Evolutionary conservation across 2,329 filamentous ascomycete genomes (phyloP), one percentile per base, ranked within the genome.

Genomic region (Onygena corvina): DNA sequence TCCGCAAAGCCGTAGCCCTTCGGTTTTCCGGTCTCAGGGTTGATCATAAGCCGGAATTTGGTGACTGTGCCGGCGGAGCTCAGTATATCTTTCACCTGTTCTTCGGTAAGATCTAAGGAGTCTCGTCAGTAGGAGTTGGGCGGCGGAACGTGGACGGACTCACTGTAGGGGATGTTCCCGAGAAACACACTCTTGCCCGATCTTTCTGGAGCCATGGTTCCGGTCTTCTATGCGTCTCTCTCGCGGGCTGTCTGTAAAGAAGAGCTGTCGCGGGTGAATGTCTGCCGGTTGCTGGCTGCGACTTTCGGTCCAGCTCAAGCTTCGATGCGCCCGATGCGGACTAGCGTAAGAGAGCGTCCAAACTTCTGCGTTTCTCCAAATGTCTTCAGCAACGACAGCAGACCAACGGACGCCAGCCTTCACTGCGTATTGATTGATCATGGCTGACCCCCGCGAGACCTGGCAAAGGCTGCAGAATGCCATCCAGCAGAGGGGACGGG

Each of bases 1-100:
- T 96, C 90, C 61, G 89, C 86, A 60, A 96, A 98, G 30, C 92
- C 92, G 64, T 94, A 98, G 14, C 92, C 92, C 67, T 95, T 96
- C 0, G 92, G 89, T 50, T 87, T 81, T 35, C 90, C 89, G 2
- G 89, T 95, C 61, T 96, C 90, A 48, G 88, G 84, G 70, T 96
- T 93, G 68, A 94, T 93, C 56, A 96, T 90, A 45, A 96, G 76
- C 47, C 90, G 81, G 65, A 96, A 96, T 64, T 85, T 90, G 52
- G 93, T 75, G 1, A 96, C 90, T 56, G 89, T 86, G 51, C 92
- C 92, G 48, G 86, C 88, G 56, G 84, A 84, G 63, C 82, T 86
- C 66, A 96, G 93, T 53, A 94, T 94, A 59, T 95, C 86, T 63
- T 83, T 84, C 60, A 98, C 94, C 65, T 94, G 86, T 65, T 96